phyloP scores from a whole-genome alignment of 2,329 filamentous ascomycete species.

The Aureobasidium subglaciale region DNA sequence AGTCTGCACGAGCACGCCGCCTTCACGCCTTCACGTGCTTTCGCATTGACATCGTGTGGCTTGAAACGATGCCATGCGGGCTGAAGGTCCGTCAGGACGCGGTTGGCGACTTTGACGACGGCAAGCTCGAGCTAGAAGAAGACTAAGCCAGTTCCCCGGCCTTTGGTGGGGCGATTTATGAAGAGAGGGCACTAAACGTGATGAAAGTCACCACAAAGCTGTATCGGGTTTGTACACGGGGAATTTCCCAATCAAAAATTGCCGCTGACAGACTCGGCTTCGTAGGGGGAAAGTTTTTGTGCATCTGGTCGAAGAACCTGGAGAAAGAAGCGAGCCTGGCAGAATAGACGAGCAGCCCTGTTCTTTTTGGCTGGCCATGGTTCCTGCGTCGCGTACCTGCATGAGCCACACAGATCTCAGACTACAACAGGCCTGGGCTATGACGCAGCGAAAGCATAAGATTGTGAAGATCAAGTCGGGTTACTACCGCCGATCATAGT shows the following conservation, averaged over 20 bases:
- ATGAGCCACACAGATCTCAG: slow-evolving; percentile 3
- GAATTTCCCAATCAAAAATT: background rate
- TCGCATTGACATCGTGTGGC: slow-evolving; percentile 10
- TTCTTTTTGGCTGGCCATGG: background rate
- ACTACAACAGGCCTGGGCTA: background rate
- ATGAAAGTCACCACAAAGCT: background rate
- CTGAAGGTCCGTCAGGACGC: slow-evolving; percentile 3
- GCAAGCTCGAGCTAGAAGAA: slow-evolving; percentile 7
- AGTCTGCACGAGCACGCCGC: slow-evolving; percentile 1
- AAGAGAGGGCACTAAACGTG: background rate
- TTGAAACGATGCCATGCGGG: background rate
- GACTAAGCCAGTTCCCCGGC: slow-evolving; percentile 10
- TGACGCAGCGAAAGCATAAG: background rate
- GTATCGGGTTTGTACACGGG: background rate
- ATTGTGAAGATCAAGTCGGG: slow-evolving; percentile 6
- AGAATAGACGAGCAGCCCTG: slow-evolving; percentile 2
- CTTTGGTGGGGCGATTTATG: slow-evolving; percentile 6
- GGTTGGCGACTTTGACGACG: slow-evolving; percentile 2
- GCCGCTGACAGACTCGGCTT: background rate
- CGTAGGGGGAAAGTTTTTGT: background rate
- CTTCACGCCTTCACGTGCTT: slow-evolving; percentile 8
- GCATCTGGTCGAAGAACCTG: background rate
- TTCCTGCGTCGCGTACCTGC: slow-evolving; percentile 11
- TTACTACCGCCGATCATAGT: background rate
- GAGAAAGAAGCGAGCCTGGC: background rate